Evolutionary conservation across 129 eudicot species (phyloP).

Genomic region (Apium graveolens): DNA sequence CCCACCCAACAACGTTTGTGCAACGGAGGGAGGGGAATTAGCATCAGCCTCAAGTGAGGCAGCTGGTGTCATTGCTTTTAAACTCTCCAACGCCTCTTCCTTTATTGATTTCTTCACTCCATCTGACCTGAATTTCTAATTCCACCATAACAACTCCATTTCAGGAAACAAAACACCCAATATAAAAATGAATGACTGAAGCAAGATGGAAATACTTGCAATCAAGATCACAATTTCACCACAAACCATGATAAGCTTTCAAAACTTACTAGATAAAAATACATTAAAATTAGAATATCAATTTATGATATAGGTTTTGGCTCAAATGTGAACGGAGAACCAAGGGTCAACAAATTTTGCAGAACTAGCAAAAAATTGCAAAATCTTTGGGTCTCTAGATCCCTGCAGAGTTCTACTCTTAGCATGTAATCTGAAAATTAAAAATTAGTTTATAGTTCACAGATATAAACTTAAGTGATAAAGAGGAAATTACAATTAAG

Average conservation of each 20-base stretch:
- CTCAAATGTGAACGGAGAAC: background rate
- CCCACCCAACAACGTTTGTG: constrained; percentile 81
- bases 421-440: background rate
- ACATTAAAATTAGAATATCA: background rate
- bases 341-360: background rate
- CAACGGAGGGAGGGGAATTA: constrained; percentile 63
- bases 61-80: constrained; percentile 59
- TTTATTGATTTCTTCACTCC: constrained; percentile 68
- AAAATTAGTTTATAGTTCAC: background rate
- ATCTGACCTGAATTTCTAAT: constrained; percentile 74
- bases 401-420: background rate
- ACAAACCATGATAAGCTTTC: background rate
- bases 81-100: constrained; percentile 86
- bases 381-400: background rate
- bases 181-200: background rate
- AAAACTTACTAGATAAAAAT: background rate
- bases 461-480: background rate
- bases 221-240: background rate
- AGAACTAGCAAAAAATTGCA: background rate
- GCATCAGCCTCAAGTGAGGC: constrained; percentile 25
- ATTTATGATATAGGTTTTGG: background rate
- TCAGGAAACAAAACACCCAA: background rate
- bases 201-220: background rate
- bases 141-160: constrained; percentile 15
- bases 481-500: background rate